Conservation (phyloP, 768 basidiomycete genomes). For the Suillus bovinus region DNA sequence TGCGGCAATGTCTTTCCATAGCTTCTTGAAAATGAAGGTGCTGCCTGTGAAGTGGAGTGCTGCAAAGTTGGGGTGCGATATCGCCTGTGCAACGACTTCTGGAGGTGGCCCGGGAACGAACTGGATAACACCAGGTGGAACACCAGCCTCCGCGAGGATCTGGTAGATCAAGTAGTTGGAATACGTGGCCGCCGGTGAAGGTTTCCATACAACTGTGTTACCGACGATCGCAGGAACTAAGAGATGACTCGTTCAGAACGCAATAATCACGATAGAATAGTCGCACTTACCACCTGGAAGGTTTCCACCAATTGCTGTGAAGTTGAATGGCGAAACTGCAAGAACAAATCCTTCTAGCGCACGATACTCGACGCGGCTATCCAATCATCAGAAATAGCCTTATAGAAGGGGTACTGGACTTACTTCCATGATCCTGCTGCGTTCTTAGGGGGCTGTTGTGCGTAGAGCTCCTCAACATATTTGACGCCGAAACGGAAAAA, state of each 20-base stretch:
- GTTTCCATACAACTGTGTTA: constrained; percentile 97
- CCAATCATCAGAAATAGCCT: constrained; percentile 12
- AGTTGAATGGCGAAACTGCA: constrained; percentile 98
- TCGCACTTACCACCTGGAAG: constrained; percentile 60
- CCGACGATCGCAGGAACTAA: constrained; percentile 90
- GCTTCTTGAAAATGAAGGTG: constrained; percentile 89
- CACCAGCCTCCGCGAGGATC: constrained; percentile 90
- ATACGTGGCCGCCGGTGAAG: constrained; percentile 93
- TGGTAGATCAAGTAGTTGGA: constrained; percentile 92
- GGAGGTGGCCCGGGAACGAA: constrained; percentile 91
- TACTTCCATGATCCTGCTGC: constrained; percentile 92
- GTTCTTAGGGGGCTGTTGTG: constrained; percentile 88
- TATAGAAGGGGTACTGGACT: constrained; percentile 33
- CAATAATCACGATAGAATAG: constrained; percentile 1
- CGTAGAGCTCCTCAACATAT: constrained; percentile 93
- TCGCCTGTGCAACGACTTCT: constrained; percentile 82
- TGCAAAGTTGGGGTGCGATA: constrained; percentile 77
- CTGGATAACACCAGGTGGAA: constrained; percentile 94
- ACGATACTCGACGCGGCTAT: constrained; percentile 92
- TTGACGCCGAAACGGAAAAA: constrained; percentile 98
- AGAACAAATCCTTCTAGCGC: constrained; percentile 98
- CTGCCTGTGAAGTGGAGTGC: constrained; percentile 96
- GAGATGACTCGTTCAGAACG: background rate
- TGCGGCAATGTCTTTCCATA: constrained; percentile 93
- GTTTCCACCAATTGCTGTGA: constrained; percentile 97